Evolutionary conservation across 371 early-diverging fungal species (phyloP), one percentile per base, ranked within the genome.

Genomic region (Actinomortierella ambigua): DNA sequence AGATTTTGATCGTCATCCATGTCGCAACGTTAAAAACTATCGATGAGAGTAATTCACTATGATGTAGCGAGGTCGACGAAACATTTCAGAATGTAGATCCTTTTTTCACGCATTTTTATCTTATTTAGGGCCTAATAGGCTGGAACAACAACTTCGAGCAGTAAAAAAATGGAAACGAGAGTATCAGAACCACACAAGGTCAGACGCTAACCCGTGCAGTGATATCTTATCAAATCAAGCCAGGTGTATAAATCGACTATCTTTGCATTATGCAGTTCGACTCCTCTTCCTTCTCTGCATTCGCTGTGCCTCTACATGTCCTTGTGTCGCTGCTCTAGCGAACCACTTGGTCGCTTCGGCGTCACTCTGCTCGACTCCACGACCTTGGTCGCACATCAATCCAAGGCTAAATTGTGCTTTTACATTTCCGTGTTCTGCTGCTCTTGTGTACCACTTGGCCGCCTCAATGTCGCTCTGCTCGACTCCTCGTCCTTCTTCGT

Each of bases 301-400:
- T 77, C 93, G 91, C 67, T 93, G 92, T 18, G 94, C 92, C 52
- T 92, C 68, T n/a, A 90, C 84, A 62, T 94, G 91, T 17, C 92
- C 91, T 65, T 93, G 93, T 0, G 79, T 65, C 0, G 93, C 93
- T 0, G 95, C 92, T 53, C 78, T 78, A 15, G 77, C 82, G 75
- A 92, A 95, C 93, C 93, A 95, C 50, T 82, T 92, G 14, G 80
- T 59, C 11, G 61, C 69, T 57, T 87, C 71, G 85, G 84, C 43
- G 75, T 76, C 55, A 83, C 81, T 29, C 81, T 84, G 65, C 22
- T 79, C 77, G 1, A 93, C 84, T 15, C 91, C 93, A 14, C 83
- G 69, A 0, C 95, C 94, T 68, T 90, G 89, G 68, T 92, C 93
- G 65, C 90, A 92, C 60, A 90, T 89, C 68, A 68, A 88, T 1